Conservation (phyloP, 2,329 filamentous ascomycete species). For the Sphaerostilbella broomeana region DNA sequence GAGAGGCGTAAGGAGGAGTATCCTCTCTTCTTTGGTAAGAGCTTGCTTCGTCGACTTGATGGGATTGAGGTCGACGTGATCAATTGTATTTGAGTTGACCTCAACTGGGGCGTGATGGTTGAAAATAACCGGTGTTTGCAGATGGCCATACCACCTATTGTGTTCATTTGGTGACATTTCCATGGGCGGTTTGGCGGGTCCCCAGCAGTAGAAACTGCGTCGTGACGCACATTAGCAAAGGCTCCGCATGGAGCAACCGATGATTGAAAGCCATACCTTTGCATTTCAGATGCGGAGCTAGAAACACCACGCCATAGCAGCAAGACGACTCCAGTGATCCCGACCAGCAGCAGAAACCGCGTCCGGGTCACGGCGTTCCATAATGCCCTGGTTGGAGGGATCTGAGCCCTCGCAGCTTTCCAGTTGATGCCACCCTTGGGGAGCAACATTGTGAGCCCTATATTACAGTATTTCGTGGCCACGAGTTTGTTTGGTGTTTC, state of each 20-base stretch:
- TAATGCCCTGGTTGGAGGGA: conserved; percentile 71
- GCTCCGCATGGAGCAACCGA: too few species aligned
- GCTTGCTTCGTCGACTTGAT: conserved; percentile 77
- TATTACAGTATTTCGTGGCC: background rate
- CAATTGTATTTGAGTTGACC: conserved; percentile 74
- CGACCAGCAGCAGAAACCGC: conserved; percentile 68
- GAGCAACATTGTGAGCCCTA: conserved; percentile 64
- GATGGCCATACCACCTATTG: conserved; percentile 78
- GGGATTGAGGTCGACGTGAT: conserved; percentile 75
- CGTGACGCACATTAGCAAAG: conserved; percentile 8
- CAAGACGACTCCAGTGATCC: conserved; percentile 62
- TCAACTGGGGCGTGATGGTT: conserved; percentile 88
- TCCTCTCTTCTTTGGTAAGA: conserved; percentile 70
- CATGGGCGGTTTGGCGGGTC: conserved; percentile 90
- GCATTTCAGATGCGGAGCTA: conserved; percentile 76
- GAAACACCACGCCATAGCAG: conserved; percentile 85
- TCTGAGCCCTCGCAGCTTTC: conserved; percentile 76
- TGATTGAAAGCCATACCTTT: conserved; percentile 70
- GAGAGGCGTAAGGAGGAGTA: conserved; percentile 87
- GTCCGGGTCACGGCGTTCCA: conserved; percentile 67
- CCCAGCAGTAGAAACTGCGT: conserved; percentile 91
- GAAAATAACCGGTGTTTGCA: conserved; percentile 90
- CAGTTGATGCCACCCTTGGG: conserved; percentile 86
- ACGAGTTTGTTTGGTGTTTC: background rate
- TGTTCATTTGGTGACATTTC: conserved; percentile 90